A percentile compares a stretch with the other conserved stretches of the same genome.
phyloP scores from a whole-genome alignment of 208 protist species.

The Naegleria fowleri region DNA sequence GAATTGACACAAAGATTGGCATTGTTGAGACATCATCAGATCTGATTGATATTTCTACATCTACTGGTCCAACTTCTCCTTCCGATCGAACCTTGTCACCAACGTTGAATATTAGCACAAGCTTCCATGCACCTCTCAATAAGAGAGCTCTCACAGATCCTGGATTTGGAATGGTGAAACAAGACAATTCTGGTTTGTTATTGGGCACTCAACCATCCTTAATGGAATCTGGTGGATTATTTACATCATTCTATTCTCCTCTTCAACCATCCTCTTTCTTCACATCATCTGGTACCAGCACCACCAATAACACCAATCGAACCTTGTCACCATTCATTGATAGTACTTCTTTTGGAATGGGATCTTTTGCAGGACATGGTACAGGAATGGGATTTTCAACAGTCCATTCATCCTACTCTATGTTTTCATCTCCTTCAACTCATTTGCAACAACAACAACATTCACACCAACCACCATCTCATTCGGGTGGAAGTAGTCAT shows the following conservation, averaged over 20 bases:
- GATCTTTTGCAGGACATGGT: not conserved
- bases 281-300: not conserved
- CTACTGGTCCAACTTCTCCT: not conserved
- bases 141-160: not conserved
- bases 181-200: not conserved
- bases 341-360: not conserved
- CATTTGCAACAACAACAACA: not conserved
- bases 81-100: not conserved
- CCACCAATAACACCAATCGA: not conserved
- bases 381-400: not conserved
- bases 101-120: not conserved
- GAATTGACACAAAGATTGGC: not conserved
- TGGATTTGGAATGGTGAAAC: not conserved
- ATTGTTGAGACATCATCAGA: not conserved
- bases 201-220: not conserved
- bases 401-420: not conserved
- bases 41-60: not conserved
- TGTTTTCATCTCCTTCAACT: not conserved
- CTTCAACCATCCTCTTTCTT: not conserved
- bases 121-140: not conserved
- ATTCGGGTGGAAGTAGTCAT: not conserved
- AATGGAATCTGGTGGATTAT: not conserved
- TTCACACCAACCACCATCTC: not conserved
- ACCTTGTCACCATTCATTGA: not conserved
- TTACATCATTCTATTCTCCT: not conserved